Conservation (phyloP, 1,139 yeast species). For the Sugiyamaella grinbergsii region DNA sequence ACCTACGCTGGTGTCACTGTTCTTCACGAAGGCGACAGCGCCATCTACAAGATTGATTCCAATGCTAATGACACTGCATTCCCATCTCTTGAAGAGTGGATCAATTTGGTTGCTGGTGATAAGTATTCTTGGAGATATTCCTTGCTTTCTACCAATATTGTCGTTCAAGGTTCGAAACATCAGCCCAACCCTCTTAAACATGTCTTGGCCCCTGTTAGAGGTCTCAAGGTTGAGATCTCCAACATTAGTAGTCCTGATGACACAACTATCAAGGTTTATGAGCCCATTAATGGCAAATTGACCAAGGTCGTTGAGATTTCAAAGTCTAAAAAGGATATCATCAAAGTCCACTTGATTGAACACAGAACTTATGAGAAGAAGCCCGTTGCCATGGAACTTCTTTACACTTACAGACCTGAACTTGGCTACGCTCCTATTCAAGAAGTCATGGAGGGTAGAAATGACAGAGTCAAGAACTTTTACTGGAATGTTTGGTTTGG, state of each 20-base stretch:
- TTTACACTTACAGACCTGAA: constrained; percentile 75
- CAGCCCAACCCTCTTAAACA: constrained; percentile 76
- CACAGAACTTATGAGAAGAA: constrained; percentile 78
- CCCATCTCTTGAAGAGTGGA: constrained; percentile 60
- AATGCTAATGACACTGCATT: constrained; percentile 43
- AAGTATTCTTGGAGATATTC: constrained; percentile 90
- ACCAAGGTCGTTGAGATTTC: constrained; percentile 69
- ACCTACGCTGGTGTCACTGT: constrained; percentile 42
- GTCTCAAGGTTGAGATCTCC: constrained; percentile 64
- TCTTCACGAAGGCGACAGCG: constrained; percentile 44
- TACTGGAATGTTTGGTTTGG: constrained; percentile 99
- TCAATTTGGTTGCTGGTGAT: constrained; percentile 76
- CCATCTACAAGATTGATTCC: constrained; percentile 55
- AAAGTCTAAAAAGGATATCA: constrained; percentile 48
- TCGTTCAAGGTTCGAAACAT: constrained; percentile 84
- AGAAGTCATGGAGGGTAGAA: constrained; percentile 89
- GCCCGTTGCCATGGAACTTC: constrained; percentile 74
- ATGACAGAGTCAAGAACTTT: constrained; percentile 88
- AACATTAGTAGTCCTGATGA: constrained; percentile 54
- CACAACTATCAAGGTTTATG: constrained; percentile 65
- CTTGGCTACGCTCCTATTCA: constrained; percentile 94
- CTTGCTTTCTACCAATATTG: constrained; percentile 71
- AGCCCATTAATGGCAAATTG: constrained; percentile 70
- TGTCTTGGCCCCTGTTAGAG: constrained; percentile 73
- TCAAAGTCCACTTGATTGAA: constrained; percentile 78